These are phyloP conservation scores for Fraxinus xanthoxyloides DNA, from an alignment of 305 asterid genomes.

Conservation along the genomic window DNA sequence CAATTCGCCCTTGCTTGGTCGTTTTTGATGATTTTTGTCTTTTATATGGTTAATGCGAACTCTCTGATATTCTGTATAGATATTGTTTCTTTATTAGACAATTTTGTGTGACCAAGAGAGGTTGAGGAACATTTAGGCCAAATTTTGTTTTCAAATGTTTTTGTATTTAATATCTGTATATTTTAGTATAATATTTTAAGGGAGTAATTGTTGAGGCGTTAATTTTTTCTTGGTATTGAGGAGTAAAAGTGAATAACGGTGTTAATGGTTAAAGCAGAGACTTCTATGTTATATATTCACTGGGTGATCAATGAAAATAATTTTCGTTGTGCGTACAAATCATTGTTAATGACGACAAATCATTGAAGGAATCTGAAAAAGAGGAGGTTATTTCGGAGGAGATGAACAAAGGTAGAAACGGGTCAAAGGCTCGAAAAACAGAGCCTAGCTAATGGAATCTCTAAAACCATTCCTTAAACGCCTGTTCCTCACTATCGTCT, in stretches of 20 bases:
- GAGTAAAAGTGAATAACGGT: neutral
- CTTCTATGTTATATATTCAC: neutral
- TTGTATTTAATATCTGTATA: neutral
- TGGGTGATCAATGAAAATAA: neutral
- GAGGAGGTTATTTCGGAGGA: neutral
- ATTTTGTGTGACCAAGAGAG: neutral
- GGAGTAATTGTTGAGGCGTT: neutral
- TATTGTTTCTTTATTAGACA: neutral
- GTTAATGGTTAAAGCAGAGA: neutral
- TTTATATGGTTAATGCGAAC: neutral
- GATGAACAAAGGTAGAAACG: neutral
- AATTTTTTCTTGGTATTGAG: neutral
- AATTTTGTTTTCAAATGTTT: neutral
- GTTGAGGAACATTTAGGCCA: neutral
- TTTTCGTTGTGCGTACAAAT: neutral
- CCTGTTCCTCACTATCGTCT: slow-evolving; percentile 19
- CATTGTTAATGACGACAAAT: neutral
- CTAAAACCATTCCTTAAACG: slow-evolving; percentile 6
- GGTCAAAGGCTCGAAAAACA: neutral
- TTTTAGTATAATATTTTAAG: neutral
- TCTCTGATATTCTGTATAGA: neutral
- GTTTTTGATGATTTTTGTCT: neutral
- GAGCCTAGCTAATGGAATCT: neutral
- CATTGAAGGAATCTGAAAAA: neutral
- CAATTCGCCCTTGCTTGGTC: neutral